Percentiles rank a stretch among this genome's conserved stretches.
Evolutionary conservation across 306 rosid genomes (phyloP).

Genomic region (Glycine latifolia): DNA sequence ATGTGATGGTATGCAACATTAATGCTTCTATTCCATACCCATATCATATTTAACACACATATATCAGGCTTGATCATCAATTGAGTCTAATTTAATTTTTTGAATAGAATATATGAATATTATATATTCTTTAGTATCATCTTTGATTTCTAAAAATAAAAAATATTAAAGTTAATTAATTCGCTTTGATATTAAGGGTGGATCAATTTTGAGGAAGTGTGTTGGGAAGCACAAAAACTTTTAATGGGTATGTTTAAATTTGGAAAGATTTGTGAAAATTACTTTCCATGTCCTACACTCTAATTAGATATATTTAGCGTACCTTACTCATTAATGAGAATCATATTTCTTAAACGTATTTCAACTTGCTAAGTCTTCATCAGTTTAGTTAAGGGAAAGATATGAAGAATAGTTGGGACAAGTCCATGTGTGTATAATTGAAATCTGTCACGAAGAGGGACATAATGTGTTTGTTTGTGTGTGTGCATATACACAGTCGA

Average conservation of each 20-base stretch:
- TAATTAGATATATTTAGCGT: too few species aligned
- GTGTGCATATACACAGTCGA: conserved; percentile 1
- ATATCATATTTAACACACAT: conserved; percentile 15
- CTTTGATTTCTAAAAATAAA: too few species aligned
- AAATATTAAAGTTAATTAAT: too few species aligned
- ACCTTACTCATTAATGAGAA: background rate
- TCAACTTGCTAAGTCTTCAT: background rate
- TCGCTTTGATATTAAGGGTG: background rate
- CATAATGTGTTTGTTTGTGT: conserved; percentile 44
- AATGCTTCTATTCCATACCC: conserved; percentile 50
- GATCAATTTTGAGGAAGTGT: background rate
- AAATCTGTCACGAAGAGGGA: conserved; percentile 50
- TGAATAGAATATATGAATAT: too few species aligned
- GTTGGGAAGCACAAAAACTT: background rate
- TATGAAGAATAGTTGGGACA: conserved; percentile 52
- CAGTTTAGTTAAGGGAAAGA: background rate
- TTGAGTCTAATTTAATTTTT: too few species aligned
- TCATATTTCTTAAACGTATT: background rate
- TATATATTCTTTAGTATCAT: too few species aligned
- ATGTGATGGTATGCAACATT: conserved; percentile 62
- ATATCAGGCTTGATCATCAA: too few species aligned
- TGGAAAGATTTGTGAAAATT: background rate
- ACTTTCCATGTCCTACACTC: background rate
- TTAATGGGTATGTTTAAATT: background rate
- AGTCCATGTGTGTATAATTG: conserved; percentile 63